Conservation (phyloP, 2,329 filamentous ascomycete genomes). For the Fusarium pseudonygamai region DNA sequence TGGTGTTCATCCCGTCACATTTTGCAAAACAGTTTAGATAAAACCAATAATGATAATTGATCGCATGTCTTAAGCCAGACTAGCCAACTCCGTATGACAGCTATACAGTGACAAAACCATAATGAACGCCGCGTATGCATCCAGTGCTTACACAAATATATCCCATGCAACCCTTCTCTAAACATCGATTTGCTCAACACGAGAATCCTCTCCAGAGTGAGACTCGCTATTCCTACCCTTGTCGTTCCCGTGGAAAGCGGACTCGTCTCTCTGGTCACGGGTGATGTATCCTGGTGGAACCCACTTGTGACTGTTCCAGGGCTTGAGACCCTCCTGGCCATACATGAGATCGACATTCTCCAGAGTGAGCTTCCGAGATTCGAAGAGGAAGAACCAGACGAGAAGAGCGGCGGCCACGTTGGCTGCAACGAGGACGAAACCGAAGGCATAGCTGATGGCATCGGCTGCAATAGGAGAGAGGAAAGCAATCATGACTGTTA, state of each 20-base stretch:
- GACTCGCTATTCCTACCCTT: slow-evolving; percentile 40
- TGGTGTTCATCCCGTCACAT: not conserved
- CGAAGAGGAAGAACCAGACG: slow-evolving; percentile 76
- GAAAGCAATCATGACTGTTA: slow-evolving; percentile 68
- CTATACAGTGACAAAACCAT: slow-evolving; percentile 19
- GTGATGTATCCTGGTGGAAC: slow-evolving; percentile 56
- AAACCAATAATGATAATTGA: slow-evolving; percentile 20
- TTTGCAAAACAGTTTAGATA: not conserved
- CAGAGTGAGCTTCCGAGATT: slow-evolving; percentile 71
- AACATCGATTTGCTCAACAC: slow-evolving; percentile 28
- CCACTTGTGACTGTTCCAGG: slow-evolving; percentile 69
- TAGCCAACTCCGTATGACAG: slow-evolving; percentile 2
- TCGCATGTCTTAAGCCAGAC: not conserved
- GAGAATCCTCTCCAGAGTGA: slow-evolving; percentile 29
- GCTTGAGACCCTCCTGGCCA: slow-evolving; percentile 64
- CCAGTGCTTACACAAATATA: not conserved
- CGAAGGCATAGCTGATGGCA: slow-evolving; percentile 70
- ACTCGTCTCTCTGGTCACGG: slow-evolving; percentile 49
- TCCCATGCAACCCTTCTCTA: not conserved
- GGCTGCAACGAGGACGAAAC: slow-evolving; percentile 72
- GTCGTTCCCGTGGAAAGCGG: slow-evolving; percentile 38
- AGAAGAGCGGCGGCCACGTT: slow-evolving; percentile 66
- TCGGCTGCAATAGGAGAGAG: slow-evolving; percentile 73
- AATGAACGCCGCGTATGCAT: slow-evolving; percentile 28
- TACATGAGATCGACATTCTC: slow-evolving; percentile 80